These are phyloP conservation scores for Lactarius psammicola DNA, from an alignment of 768 basidiomycete species.

Conservation along the genomic window DNA sequence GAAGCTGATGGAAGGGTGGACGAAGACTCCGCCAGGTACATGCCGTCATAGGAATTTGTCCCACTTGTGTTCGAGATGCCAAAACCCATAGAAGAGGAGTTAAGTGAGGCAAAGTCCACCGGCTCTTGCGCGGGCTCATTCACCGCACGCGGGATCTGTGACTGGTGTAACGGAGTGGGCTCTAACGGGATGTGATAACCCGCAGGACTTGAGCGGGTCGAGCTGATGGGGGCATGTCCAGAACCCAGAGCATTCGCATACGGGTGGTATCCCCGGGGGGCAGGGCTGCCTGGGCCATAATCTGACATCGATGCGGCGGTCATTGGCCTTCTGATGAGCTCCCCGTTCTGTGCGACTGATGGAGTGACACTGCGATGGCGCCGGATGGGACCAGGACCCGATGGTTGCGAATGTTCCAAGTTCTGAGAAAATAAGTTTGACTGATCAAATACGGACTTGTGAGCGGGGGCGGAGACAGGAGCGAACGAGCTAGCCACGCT, in stretches of 20 bases:
- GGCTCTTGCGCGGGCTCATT: slow-evolving; percentile 21
- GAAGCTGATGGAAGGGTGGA: slow-evolving; percentile 27
- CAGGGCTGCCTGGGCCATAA: slow-evolving; percentile 18
- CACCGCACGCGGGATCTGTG: slow-evolving; percentile 28
- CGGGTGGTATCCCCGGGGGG: slow-evolving; percentile 38
- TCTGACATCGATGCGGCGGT: slow-evolving; percentile 34
- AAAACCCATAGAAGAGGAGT: slow-evolving; percentile 23
- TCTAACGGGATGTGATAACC: slow-evolving; percentile 53
- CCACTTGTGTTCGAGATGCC: slow-evolving; percentile 21
- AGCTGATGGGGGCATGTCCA: slow-evolving; percentile 30
- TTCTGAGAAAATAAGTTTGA: slow-evolving; percentile 48
- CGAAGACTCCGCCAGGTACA: slow-evolving; percentile 36
- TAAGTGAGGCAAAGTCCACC: slow-evolving; percentile 6
- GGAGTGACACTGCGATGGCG: slow-evolving; percentile 80
- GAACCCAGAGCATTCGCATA: slow-evolving; percentile 33
- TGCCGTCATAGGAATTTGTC: slow-evolving; percentile 27
- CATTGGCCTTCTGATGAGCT: slow-evolving; percentile 48
- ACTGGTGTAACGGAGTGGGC: slow-evolving; percentile 26
- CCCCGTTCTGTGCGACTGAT: slow-evolving; percentile 51
- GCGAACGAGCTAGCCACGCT: slow-evolving; percentile 39
- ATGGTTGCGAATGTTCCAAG: slow-evolving; percentile 33
- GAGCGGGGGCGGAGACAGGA: slow-evolving; percentile 65
- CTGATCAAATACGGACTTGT: slow-evolving; percentile 67
- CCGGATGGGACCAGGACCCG: slow-evolving; percentile 58
- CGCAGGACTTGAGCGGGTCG: slow-evolving; percentile 39